Conservation (phyloP, 345 rosid species). For the Citropsis articulata region DNA sequence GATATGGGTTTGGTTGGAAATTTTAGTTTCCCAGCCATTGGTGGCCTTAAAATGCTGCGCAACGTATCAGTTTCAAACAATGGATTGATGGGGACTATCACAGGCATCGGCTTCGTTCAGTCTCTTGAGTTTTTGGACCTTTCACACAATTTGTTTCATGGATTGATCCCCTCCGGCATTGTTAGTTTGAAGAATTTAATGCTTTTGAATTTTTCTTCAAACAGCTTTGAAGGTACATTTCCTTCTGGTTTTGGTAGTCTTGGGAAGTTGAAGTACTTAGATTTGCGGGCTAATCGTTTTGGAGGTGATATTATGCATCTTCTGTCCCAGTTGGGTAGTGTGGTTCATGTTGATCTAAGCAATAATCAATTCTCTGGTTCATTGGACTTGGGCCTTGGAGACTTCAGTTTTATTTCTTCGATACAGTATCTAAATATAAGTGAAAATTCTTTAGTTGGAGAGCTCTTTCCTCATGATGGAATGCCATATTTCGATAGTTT, state of each 20-base stretch:
- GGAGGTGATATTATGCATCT: conserved; percentile 70
- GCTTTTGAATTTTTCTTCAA: conserved; percentile 55
- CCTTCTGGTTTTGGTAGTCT: conserved; percentile 53
- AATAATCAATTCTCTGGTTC: conserved; percentile 70
- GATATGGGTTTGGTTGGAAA: conserved; percentile 61
- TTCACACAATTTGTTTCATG: conserved; percentile 53
- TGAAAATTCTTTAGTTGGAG: conserved; percentile 52
- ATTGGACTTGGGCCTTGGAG: conserved; percentile 66
- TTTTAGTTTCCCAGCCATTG: conserved; percentile 59
- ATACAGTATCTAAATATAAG: conserved; percentile 64
- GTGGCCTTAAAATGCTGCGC: conserved; percentile 48
- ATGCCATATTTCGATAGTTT: conserved; percentile 77
- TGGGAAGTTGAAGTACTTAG: conserved; percentile 52
- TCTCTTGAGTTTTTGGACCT: conserved; percentile 60
- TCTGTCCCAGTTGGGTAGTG: conserved; percentile 46
- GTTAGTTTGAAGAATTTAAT: conserved; percentile 38
- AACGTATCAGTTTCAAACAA: conserved; percentile 68
- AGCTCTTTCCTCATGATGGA: conserved; percentile 78
- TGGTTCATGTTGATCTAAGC: conserved; percentile 62
- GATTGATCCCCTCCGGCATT: conserved; percentile 49
- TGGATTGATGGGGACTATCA: conserved; percentile 64
- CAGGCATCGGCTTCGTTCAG: conserved; percentile 47
- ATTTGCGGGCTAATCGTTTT: conserved; percentile 58
- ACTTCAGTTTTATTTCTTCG: conserved; percentile 59
- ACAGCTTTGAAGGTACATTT: conserved; percentile 49